Base-by-base conservation (phyloP, 2,329 filamentous ascomycete species). In the Fusarium anguioides region DNA sequence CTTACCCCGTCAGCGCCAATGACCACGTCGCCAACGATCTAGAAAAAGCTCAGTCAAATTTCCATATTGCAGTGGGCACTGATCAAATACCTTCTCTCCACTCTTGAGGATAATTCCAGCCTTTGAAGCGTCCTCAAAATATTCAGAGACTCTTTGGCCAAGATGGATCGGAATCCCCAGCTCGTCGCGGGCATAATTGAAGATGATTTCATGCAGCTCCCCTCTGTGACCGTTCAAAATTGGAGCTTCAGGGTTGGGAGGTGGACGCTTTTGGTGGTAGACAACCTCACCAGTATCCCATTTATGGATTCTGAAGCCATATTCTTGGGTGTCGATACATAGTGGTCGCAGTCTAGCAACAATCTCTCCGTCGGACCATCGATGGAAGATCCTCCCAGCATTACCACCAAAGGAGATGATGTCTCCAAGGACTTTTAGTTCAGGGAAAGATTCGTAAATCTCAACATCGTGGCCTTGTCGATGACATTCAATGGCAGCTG, bases 371-470 rank as follows among this genome's bases (percentile, higher is more conserved):
- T 59, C 18, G 1, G 77, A 78, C 87, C 87, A 90, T 5, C 87
- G 83, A 50, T 84, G 74, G 69, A 89, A 87, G 88, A 75, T 89
- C 85, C 68, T 45, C 6, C 68, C 68, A 5, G 68, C 68, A 41
- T 70, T 70, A 3, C 56, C 50, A 5, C 66, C 66, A 17, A 70
- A 70, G 1, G 66, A 68, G 9, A 71, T 69, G 7, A 70, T 69
- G 6, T 70, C 68, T 50, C 87, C 87, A 0, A 89, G 81, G 6
- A 80, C 76, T 68, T 88, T 89, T 53, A 89, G 81, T 52, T 83
- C 82, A 4, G 66, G 42, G 29, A 68, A 69, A 1, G 66, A 53
- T 36, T 69, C 66, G 6, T 68, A 53, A 2, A 70, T 52, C 18
- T 61, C 52, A 7, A 60, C 58, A n/a, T 70, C 5, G 17, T 68